phyloP scores from a whole-genome alignment of 306 rosid species.

The Prunus dulcis region DNA sequence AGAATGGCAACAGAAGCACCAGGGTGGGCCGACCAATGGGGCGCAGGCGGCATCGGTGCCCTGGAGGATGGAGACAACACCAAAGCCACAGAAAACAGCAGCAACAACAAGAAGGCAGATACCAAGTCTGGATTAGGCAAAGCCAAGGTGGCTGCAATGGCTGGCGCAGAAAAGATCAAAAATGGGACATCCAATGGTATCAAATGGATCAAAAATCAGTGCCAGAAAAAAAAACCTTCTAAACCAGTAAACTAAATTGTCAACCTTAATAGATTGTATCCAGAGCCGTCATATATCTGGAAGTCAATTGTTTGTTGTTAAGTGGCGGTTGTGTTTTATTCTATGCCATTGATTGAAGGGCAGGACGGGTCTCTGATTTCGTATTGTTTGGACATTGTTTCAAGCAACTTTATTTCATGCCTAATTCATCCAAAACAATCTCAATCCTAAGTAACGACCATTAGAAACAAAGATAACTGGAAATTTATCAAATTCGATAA shows the following conservation, averaged over 20 bases:
- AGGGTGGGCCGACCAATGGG: conserved; percentile 96
- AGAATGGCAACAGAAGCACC: conserved; percentile 73
- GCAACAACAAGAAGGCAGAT: conserved; percentile 47
- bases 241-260: neutral
- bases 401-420: neutral
- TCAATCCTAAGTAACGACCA: neutral
- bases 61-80: conserved; percentile 54
- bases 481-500: neutral
- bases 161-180: conserved; percentile 56
- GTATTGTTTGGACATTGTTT: too few species aligned
- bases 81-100: conserved; percentile 32
- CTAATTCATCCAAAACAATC: neutral
- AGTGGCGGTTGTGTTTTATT: too few species aligned
- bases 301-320: neutral
- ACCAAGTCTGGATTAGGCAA: conserved; percentile 48
- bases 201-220: conserved; percentile 78
- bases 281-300: neutral
- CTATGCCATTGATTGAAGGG: too few species aligned
- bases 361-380: too few species aligned
- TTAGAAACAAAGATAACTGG: neutral
- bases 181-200: conserved; percentile 57
- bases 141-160: conserved; percentile 59
- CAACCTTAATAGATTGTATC: too few species aligned
- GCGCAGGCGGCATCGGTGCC: conserved; percentile 90
- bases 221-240: conserved; percentile 53